These are phyloP conservation scores for Gossypium raimondii DNA, from an alignment of 345 rosid genomes.

Conservation along the genomic window DNA sequence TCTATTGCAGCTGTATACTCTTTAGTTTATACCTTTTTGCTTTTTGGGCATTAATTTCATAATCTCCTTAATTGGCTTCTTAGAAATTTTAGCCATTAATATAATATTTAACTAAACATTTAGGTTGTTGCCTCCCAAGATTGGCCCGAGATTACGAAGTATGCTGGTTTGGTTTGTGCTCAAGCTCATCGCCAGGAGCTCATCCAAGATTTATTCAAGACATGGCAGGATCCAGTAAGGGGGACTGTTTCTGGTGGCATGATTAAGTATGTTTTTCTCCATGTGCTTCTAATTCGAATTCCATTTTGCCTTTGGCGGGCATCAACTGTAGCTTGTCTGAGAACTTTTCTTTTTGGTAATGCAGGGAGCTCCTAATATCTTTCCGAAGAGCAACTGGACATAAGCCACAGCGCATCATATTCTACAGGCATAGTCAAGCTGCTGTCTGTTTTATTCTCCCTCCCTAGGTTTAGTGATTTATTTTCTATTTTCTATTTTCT, in stretches of 20 bases:
- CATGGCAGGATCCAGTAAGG: slow-evolving; percentile 93
- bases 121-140: slow-evolving; percentile 99
- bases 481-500: slow-evolving; percentile 2
- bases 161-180: slow-evolving; percentile 96
- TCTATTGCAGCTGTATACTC: slow-evolving; percentile 90
- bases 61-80: not conserved
- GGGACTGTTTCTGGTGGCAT: slow-evolving; percentile 94
- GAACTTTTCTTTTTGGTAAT: not conserved
- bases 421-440: slow-evolving; percentile 60
- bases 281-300: not conserved
- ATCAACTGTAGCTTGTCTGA: not conserved
- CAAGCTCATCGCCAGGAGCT: slow-evolving; percentile 99
- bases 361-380: slow-evolving; percentile 91
- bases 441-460: not conserved
- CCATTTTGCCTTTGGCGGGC: not conserved
- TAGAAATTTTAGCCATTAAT: not conserved
- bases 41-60: slow-evolving; percentile 4
- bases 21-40: not conserved
- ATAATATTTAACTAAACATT: slow-evolving; percentile 5
- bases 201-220: slow-evolving; percentile 87
- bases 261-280: slow-evolving; percentile 63
- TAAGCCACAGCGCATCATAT: slow-evolving; percentile 89
- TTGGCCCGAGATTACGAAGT: slow-evolving; percentile 98
- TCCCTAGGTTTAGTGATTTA: not conserved
- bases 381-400: slow-evolving; percentile 93